A percentile compares a stretch with the other conserved stretches of the same genome.
Evolutionary conservation across 1,284 basidiomycete genomes (phyloP).

Genomic region (Pyrrhoderma noxium): DNA sequence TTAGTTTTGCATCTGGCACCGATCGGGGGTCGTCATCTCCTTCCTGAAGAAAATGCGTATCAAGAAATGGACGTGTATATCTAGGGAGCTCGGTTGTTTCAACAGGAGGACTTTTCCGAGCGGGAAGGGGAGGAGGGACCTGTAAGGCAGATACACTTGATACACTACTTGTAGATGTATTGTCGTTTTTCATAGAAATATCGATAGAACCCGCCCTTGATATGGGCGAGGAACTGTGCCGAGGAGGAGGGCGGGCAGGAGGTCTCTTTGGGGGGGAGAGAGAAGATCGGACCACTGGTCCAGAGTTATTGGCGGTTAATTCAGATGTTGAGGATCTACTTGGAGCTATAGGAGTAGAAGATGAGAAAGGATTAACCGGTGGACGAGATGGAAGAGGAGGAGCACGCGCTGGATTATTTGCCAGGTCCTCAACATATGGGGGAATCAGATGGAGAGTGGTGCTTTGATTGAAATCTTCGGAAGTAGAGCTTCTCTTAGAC

Average conservation of each 20-base stretch:
- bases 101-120: conserved; percentile 16
- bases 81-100: neutral
- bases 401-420: conserved; percentile 1
- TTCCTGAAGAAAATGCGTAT: conserved; percentile 9
- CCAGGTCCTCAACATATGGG: conserved; percentile 7
- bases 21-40: conserved; percentile 19
- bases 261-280: conserved; percentile 9
- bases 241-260: conserved; percentile 10
- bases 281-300: no score
- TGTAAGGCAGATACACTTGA: conserved; percentile 18
- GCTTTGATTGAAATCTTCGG: neutral
- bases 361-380: neutral
- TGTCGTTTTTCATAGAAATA: neutral
- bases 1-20: conserved; percentile 37
- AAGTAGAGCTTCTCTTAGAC: no score
- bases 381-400: conserved; percentile 17
- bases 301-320: no score
- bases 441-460: neutral
- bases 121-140: conserved; percentile 18
- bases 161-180: conserved; percentile 2
- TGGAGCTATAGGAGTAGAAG: neutral
- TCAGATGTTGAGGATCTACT: neutral
- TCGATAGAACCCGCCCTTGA: neutral
- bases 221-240: conserved; percentile 7
- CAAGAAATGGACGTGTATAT: conserved; percentile 21